Conservation (phyloP, 805 yeast genomes). For the Ogataea henricii region DNA sequence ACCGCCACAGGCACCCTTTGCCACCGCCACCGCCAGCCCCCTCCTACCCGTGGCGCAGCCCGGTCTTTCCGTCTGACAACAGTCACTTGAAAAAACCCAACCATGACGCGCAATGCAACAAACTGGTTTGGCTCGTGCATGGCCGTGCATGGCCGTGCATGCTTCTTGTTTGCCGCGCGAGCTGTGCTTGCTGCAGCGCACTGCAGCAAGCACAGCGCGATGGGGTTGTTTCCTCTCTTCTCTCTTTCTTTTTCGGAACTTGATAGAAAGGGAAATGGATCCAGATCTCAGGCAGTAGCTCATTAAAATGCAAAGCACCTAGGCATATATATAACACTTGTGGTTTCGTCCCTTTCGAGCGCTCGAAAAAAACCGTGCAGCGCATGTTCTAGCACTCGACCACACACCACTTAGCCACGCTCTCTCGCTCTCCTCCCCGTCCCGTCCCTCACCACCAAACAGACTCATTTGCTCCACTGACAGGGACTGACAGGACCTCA, state of each 20-base stretch:
- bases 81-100: neutral
- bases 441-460: no score
- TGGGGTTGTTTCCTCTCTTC: constrained; percentile 2
- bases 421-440: no score
- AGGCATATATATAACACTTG: neutral
- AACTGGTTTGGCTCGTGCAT: neutral
- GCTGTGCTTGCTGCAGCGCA: neutral
- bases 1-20: neutral
- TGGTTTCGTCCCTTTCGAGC: neutral
- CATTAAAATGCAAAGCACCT: constrained; percentile 3
- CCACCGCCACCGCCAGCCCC: neutral
- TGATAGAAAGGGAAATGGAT: constrained; percentile 8
- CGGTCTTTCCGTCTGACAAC: neutral
- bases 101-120: constrained; percentile 1
- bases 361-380: no score
- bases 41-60: neutral
- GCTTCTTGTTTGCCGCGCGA: neutral
- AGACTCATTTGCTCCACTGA: neutral
- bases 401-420: no score
- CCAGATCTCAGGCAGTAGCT: constrained; percentile 4
- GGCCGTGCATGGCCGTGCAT: neutral
- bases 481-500: neutral
- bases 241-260: constrained; percentile 6
- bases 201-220: constrained; percentile 3
- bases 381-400: no score